Conservation (phyloP, 768 basidiomycete species). For the Hypholoma fasciculare region DNA sequence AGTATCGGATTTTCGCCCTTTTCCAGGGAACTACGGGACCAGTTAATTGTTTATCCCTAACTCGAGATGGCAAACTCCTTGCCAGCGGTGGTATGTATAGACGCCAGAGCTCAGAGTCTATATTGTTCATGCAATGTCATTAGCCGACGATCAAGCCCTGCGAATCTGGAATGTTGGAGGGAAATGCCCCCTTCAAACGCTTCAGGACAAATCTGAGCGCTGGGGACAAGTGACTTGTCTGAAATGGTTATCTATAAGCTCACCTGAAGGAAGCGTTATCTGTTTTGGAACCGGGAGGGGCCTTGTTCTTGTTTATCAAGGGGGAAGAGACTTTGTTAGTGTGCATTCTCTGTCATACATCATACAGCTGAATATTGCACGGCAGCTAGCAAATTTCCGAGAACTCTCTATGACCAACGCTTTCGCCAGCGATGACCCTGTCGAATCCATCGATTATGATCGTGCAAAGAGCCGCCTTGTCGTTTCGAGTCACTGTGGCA, state of each 20-base stretch:
- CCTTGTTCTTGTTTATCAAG: slow-evolving; percentile 4
- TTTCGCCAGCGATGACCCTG: slow-evolving; percentile 4
- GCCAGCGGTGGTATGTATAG: slow-evolving; percentile 6
- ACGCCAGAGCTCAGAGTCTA: too few species aligned
- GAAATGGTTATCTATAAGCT: not conserved
- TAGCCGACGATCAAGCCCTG: slow-evolving; percentile 6
- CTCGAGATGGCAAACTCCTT: not conserved
- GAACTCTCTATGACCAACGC: slow-evolving; percentile 2
- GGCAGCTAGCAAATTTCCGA: not conserved
- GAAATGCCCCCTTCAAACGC: not conserved
- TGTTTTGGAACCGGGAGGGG: slow-evolving; percentile 10
- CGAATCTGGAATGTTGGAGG: slow-evolving; percentile 3
- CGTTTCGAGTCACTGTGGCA: slow-evolving; percentile 3
- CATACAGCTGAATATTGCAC: not conserved
- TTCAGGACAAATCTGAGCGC: slow-evolving; percentile 1
- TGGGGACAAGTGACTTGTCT: slow-evolving; percentile 11
- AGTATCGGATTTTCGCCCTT: not conserved
- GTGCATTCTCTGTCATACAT: not conserved
- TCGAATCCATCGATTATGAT: slow-evolving; percentile 5
- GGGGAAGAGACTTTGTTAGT: not conserved
- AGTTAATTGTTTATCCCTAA: slow-evolving; percentile 2
- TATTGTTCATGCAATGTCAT: not conserved
- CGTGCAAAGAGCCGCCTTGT: not conserved
- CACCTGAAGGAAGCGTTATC: not conserved
- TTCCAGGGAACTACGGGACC: slow-evolving; percentile 1